Evolutionary conservation across 768 basidiomycete genomes (phyloP), one percentile per base, ranked within the genome.

Genomic region (Cystobasidium tubakii): DNA sequence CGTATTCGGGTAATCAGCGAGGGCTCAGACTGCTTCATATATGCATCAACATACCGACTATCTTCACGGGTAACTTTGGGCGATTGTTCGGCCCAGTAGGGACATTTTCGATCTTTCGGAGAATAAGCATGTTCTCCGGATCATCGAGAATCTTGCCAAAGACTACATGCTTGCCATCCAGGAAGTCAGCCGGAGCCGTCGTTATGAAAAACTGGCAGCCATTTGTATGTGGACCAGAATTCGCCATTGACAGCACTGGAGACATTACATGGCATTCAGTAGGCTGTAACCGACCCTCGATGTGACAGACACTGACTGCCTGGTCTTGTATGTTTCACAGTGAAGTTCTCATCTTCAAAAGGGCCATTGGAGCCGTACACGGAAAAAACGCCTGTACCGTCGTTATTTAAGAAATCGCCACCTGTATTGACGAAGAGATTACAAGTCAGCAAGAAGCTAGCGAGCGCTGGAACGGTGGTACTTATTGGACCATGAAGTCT

Each of bases 181-280:
- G 86, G 82, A 98, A 98, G 75, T 94, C 91, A 76, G 94, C 95
- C 77, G 90, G 89, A 10, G 88, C 91, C 0, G 91, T 93, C 0
- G 96, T 99, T 80, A 99, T 88, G 85, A 99, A 99, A 84, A 98
- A 99, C 87, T 95, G 92, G 81, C 91, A 94, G 1, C 94, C 95
- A 76, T 97, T 98, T 17, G 92, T 94, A 79, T 91, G 89, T 1
- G 90, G 86, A 4, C 95, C 95, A 0, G 94, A 96, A 82, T 97
- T 98, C 0, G 94, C 95, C 92, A 34, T 67, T n/a, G 62, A 75
- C 34, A 53, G 72, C 34, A 74, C 53, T 75, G 57, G 55, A 36
- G 1, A 21, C 71, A 46, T 65, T 1, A 27, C 74, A 15, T 23
- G 36, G 4, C 21, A 17, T 15, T 31, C 9, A 50, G 21, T 19